Conservation (phyloP, 306 rosid genomes). For the Heteromeles arbutifolia region DNA sequence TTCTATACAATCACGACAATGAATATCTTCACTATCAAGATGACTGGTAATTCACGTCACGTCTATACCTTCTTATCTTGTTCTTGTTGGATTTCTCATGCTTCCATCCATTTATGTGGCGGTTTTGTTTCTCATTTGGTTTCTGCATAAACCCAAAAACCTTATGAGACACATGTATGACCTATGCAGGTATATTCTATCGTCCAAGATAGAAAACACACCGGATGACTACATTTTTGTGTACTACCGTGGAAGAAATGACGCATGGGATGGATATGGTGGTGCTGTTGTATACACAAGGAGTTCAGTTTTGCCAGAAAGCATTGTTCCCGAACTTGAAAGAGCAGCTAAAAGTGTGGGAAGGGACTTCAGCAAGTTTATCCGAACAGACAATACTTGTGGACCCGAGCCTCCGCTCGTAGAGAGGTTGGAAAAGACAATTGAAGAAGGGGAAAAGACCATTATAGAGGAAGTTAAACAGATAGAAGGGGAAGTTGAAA, state of each 20-base stretch:
- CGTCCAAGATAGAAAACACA: slow-evolving; percentile 64
- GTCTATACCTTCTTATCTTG: background rate
- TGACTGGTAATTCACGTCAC: slow-evolving; percentile 61
- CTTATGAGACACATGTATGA: background rate
- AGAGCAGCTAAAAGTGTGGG: slow-evolving; percentile 68
- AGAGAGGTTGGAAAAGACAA: slow-evolving; percentile 78
- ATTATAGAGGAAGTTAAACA: slow-evolving; percentile 70
- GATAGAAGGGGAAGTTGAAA: slow-evolving; percentile 71
- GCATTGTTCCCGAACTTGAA: slow-evolving; percentile 66
- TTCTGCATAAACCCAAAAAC: background rate
- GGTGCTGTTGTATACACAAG: slow-evolving; percentile 86
- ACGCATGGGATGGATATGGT: slow-evolving; percentile 99
- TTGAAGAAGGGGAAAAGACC: slow-evolving; percentile 76
- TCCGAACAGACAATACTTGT: slow-evolving; percentile 68
- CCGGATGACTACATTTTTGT: slow-evolving; percentile 78
- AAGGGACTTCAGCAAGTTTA: slow-evolving; percentile 71
- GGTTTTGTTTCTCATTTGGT: background rate
- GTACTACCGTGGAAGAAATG: slow-evolving; percentile 85
- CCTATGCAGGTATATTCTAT: slow-evolving; percentile 62
- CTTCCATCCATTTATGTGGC: background rate
- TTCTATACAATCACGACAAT: slow-evolving; percentile 86
- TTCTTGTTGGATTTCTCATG: background rate
- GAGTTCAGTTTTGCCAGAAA: slow-evolving; percentile 74
- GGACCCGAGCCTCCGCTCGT: slow-evolving; percentile 93
- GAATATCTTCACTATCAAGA: slow-evolving; percentile 96